Evolutionary conservation across 2,329 filamentous ascomycete species (phyloP).

Genomic region (Cadophora luteo-olivacea): DNA sequence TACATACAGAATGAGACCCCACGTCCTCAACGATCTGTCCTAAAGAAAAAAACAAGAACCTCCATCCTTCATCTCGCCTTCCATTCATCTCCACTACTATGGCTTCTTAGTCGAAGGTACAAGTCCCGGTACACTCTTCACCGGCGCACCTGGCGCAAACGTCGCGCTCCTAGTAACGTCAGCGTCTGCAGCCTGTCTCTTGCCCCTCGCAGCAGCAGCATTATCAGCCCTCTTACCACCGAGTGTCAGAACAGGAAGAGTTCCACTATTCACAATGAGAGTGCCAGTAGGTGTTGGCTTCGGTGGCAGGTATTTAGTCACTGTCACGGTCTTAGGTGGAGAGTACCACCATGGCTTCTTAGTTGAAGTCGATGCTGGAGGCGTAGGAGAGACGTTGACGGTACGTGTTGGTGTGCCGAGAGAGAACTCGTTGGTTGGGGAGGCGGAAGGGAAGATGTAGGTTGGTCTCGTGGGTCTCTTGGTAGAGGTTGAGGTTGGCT

Average conservation of each 20-base stretch:
- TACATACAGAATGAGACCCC: conserved; percentile 3
- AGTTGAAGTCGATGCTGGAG: not conserved
- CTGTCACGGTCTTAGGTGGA: not conserved
- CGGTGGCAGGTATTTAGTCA: not conserved
- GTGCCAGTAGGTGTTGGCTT: conserved; percentile 4
- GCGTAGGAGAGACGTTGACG: not conserved
- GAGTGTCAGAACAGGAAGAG: not conserved
- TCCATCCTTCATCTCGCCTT: not conserved
- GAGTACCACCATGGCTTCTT: conserved; percentile 10
- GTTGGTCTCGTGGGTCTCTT: conserved; percentile 5
- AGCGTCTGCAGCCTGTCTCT: conserved; percentile 5
- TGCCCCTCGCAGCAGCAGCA: not conserved
- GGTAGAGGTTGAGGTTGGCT: not conserved
- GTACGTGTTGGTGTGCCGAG: not conserved
- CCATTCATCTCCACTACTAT: not conserved
- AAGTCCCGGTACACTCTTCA: not conserved
- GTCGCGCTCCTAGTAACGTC: conserved; percentile 19
- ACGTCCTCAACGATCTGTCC: not conserved
- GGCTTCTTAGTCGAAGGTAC: not conserved
- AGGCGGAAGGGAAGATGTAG: not conserved
- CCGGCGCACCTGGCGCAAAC: conserved; percentile 16
- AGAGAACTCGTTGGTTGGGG: conserved; percentile 2
- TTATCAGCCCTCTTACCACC: not conserved
- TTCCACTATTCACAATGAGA: conserved; percentile 1
- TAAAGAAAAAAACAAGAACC: not conserved